Evolutionary conservation across 805 yeast genomes (phyloP).

Genomic region (Ogataea pilisensis): DNA sequence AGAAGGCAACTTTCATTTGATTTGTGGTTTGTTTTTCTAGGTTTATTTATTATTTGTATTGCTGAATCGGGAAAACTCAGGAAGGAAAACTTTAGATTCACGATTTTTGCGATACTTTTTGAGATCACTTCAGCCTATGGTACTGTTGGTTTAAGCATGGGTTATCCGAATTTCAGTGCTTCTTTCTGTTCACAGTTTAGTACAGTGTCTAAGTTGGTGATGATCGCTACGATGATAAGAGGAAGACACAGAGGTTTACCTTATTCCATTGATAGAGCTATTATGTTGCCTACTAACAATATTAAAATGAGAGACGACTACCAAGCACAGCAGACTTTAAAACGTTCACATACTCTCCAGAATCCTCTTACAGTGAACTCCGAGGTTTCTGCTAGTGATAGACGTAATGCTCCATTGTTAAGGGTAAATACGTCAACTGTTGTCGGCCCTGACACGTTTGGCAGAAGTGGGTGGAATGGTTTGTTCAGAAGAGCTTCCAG

Average conservation of each 20-base stretch:
- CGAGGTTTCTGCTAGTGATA: not conserved
- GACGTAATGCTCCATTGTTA: conserved; percentile 7
- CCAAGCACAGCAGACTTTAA: conserved; percentile 46
- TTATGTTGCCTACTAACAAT: conserved; percentile 72
- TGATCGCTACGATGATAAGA: conserved; percentile 86
- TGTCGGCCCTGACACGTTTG: conserved; percentile 3
- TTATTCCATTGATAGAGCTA: conserved; percentile 88
- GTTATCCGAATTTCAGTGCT: conserved; percentile 63
- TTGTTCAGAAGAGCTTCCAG: conserved; percentile 10
- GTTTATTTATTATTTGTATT: conserved; percentile 79
- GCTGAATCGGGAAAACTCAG: conserved; percentile 68
- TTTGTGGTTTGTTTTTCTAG: conserved; percentile 88
- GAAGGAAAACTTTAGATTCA: conserved; percentile 44
- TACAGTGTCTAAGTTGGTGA: conserved; percentile 72
- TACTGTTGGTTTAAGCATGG: conserved; percentile 89
- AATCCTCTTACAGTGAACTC: conserved; percentile 4
- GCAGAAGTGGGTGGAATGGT: conserved; percentile 6
- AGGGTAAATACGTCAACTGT: conserved; percentile 13
- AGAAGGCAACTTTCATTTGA: conserved; percentile 91
- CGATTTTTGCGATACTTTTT: conserved; percentile 70
- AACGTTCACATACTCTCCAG: conserved; percentile 25
- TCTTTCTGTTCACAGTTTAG: conserved; percentile 75
- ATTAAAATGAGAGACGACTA: conserved; percentile 57
- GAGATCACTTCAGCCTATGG: conserved; percentile 95
- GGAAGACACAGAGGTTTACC: conserved; percentile 98